phyloP scores from a whole-genome alignment of 768 basidiomycete genomes.

The Rhizopogon vulgaris region DNA sequence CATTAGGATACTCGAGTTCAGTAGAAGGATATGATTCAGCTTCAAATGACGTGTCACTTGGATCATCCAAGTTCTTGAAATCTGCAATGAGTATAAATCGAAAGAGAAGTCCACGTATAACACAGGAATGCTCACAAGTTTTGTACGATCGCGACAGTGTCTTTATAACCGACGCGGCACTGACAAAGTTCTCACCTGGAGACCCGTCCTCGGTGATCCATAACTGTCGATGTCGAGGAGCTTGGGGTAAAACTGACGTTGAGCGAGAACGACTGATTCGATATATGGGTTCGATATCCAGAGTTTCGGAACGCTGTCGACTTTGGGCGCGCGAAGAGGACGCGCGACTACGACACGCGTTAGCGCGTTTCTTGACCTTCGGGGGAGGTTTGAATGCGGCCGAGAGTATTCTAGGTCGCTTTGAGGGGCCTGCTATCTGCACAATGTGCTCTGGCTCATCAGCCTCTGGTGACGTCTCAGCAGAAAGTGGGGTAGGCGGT shows the following conservation, averaged over 20 bases:
- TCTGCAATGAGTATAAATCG: slow-evolving; percentile 35
- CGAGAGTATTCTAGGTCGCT: background rate
- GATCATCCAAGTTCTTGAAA: slow-evolving; percentile 63
- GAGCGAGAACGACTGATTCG: slow-evolving; percentile 58
- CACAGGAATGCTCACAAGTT: slow-evolving; percentile 42
- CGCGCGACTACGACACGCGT: slow-evolving; percentile 17
- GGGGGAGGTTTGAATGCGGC: slow-evolving; percentile 4
- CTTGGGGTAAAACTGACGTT: slow-evolving; percentile 42
- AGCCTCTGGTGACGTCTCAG: slow-evolving; percentile 15
- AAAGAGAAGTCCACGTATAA: background rate
- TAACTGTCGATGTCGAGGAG: slow-evolving; percentile 23
- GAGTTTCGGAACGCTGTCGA: slow-evolving; percentile 30
- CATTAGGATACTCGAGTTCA: slow-evolving; percentile 78
- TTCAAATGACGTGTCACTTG: slow-evolving; percentile 57
- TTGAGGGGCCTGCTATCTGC: slow-evolving; percentile 1
- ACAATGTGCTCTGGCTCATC: slow-evolving; percentile 16
- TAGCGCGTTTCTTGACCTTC: slow-evolving; percentile 22
- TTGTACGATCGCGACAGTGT: slow-evolving; percentile 63
- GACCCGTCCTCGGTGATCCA: slow-evolving; percentile 52
- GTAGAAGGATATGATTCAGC: slow-evolving; percentile 58
- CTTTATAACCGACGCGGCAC: slow-evolving; percentile 60
- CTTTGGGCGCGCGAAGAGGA: slow-evolving; percentile 39
- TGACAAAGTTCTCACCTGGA: slow-evolving; percentile 47
- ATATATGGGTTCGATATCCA: slow-evolving; percentile 54
- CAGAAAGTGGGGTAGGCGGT: slow-evolving; percentile 6